Base-by-base conservation (phyloP, 805 yeast genomes). In the Wickerhamomyces hampshirensis region DNA sequence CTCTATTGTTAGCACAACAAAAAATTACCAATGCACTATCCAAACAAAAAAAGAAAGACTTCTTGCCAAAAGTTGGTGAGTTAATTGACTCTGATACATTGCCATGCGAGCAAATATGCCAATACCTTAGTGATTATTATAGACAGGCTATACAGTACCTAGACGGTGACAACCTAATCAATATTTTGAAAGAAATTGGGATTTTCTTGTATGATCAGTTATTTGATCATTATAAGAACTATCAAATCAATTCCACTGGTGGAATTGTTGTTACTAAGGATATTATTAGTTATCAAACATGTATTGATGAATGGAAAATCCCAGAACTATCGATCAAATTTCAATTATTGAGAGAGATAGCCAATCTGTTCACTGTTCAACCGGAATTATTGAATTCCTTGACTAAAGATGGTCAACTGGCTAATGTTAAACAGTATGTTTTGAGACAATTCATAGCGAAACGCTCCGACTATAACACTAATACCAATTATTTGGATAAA, bases 221-320 rank as follows among this genome's bases (percentile, higher is more conserved):
- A 31, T 63, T 86, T 47, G 73, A 69, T 18, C 96, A 89, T 55
- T 80, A 81, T 56, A 78, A 79, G 42, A 83, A 79, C 50, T 84
- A 76, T 55, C 77, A 75, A 28, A 85, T 89, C 44, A 84, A 77
- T 48, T 77, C 87, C 2, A 75, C 79, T 6, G 98, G 97, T 35
- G 96, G 95, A 21, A 69, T 81, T 42, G 75, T 83, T 11, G 72
- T 86, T 11, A 84, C 95, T 0, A 84, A 81, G 50, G 97, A 89
- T 59, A 77, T 84, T 6, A 82, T 84, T 26, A 74, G 84, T 31
- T 85, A 81, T 52, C 91, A 86, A 56, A 67, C 73, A 12, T 67
- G 74, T 11, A 69, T 84, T 29, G 86, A 80, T 37, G 69, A 68
- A 29, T 86, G 93, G 91, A 63, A 67, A 6, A 66, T 83, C 12